These are phyloP conservation scores for Articulospora tetracladia DNA, from an alignment of 495 filamentous ascomycete genomes.

Conservation along the genomic window DNA sequence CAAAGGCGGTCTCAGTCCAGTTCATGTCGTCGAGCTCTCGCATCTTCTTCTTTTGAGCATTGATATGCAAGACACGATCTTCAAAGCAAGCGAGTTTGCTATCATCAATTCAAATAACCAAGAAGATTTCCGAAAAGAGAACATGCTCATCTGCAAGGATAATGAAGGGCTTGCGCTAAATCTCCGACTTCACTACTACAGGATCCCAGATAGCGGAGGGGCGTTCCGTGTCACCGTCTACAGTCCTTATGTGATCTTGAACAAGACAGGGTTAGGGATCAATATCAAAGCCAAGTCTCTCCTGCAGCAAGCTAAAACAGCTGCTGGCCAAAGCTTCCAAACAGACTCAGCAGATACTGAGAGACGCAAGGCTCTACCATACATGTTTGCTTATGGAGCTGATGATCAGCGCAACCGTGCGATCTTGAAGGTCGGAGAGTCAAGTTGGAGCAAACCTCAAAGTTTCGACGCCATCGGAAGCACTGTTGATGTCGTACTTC, in stretches of 20 bases:
- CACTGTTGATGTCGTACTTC: slow-evolving; percentile 77
- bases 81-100: slow-evolving; percentile 91
- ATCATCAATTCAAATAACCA: slow-evolving; percentile 88
- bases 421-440: slow-evolving; percentile 79
- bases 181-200: slow-evolving; percentile 88
- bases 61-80: slow-evolving; percentile 93
- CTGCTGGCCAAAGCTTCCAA: slow-evolving; percentile 61
- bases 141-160: slow-evolving; percentile 76
- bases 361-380: slow-evolving; percentile 67
- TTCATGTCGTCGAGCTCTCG: slow-evolving; percentile 93
- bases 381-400: slow-evolving; percentile 90
- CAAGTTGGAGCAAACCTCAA: slow-evolving; percentile 93
- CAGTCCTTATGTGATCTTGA: slow-evolving; percentile 89
- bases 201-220: slow-evolving; percentile 86
- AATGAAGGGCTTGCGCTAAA: slow-evolving; percentile 71
- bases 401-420: slow-evolving; percentile 89
- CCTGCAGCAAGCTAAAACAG: slow-evolving; percentile 73
- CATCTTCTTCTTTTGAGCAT: slow-evolving; percentile 89
- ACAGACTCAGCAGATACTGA: slow-evolving; percentile 27
- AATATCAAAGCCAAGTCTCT: slow-evolving; percentile 86
- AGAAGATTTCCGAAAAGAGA: slow-evolving; percentile 86
- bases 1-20: slow-evolving; percentile 93
- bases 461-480: slow-evolving; percentile 99
- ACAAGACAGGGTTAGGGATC: slow-evolving; percentile 89
- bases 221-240: slow-evolving; percentile 94